Evolutionary conservation across 805 yeast species (phyloP).

Genomic region (Kluyveromyces starmeri): DNA sequence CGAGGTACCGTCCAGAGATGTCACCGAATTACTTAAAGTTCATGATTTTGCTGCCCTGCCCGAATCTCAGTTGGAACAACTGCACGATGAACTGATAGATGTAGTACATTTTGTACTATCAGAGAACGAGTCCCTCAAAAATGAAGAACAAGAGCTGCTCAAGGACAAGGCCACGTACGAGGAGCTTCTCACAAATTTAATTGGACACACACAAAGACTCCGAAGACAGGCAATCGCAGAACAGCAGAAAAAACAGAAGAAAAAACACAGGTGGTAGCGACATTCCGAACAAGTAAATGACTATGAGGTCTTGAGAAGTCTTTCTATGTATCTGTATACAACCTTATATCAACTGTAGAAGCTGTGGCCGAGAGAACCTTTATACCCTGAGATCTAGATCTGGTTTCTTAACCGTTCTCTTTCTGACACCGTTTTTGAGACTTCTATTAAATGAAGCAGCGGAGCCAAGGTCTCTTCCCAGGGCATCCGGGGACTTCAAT

Average conservation of each 20-base stretch:
- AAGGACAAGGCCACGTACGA: conserved; percentile 73
- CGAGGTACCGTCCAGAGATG: background rate
- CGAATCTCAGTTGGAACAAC: conserved; percentile 10
- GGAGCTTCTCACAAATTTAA: conserved; percentile 78
- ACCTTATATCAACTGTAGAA: too few species aligned
- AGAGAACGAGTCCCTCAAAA: conserved; percentile 32
- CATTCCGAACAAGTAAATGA: background rate
- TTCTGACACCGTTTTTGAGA: conserved; percentile 27
- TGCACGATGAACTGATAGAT: conserved; percentile 24
- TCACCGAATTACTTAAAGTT: conserved; percentile 7
- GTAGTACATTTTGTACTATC: conserved; percentile 18
- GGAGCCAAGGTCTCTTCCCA: conserved; percentile 69
- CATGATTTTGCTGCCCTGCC: conserved; percentile 7
- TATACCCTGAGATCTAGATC: conserved; percentile 39
- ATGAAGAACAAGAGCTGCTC: conserved; percentile 36
- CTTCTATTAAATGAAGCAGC: conserved; percentile 45
- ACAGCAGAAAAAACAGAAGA: conserved; percentile 27
- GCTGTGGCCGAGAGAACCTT: too few species aligned
- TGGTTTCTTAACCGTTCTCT: conserved; percentile 43
- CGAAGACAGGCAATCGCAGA: conserved; percentile 42
- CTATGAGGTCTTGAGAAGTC: background rate
- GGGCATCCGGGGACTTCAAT: conserved; percentile 77
- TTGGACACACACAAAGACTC: conserved; percentile 81
- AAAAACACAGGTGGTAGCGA: conserved; percentile 1
- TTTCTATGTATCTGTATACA: too few species aligned